Percentiles rank a stretch among this genome's conserved stretches.
Conservation (phyloP, 352 stramenopile species). For the Globisporangium megalacanthum region DNA sequence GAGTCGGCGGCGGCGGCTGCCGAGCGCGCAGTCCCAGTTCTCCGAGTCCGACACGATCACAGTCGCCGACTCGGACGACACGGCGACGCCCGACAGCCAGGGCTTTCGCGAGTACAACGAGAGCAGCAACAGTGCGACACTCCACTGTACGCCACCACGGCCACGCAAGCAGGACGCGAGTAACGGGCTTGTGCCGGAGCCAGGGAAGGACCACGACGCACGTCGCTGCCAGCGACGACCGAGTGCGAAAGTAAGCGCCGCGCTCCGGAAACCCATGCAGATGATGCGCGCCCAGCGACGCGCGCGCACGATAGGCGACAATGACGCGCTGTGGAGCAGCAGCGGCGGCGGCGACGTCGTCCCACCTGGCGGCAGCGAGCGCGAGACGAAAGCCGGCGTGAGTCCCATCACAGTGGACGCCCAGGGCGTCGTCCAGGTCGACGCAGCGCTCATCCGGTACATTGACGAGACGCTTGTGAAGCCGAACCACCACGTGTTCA, state of each 20-base stretch:
- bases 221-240: conserved; percentile 1
- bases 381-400: not conserved
- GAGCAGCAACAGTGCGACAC: not conserved
- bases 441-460: conserved; percentile 62
- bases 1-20: not conserved
- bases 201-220: not conserved
- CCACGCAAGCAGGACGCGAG: not conserved
- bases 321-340: not conserved
- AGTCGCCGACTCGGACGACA: conserved; percentile 22
- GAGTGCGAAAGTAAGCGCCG: conserved; percentile 11
- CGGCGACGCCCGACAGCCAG: conserved; percentile 20
- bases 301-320: not conserved
- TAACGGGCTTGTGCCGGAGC: not conserved
- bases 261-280: conserved; percentile 18
- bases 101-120: conserved; percentile 13
- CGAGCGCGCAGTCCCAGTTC: conserved; percentile 8
- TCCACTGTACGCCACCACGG: conserved; percentile 4
- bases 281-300: conserved; percentile 15
- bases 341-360: not conserved
- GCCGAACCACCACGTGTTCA: conserved; percentile 68
- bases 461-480: conserved; percentile 71
- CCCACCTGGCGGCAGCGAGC: not conserved
- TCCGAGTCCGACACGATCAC: conserved; percentile 16
- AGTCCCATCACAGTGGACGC: conserved; percentile 1
- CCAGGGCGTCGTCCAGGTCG: conserved; percentile 11